Evolutionary conservation across 257 asterid species (phyloP).

Genomic region (Rauvolfia tetraphylla): DNA sequence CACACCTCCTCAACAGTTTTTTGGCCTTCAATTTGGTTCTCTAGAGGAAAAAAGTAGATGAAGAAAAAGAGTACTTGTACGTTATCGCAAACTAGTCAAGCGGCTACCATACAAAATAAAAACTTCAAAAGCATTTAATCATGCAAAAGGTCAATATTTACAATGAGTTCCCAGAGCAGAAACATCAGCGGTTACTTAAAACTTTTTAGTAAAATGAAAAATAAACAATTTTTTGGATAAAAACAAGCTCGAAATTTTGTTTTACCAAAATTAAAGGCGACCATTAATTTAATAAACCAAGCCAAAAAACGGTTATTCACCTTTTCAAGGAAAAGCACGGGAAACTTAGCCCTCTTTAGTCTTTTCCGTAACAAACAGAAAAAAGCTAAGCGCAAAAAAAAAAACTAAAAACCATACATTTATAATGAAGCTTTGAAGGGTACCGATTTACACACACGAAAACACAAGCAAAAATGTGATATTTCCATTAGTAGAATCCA

Average conservation of each 20-base stretch:
- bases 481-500: neutral
- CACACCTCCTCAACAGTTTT: neutral
- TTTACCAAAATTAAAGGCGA: neutral
- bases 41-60: neutral
- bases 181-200: neutral
- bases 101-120: neutral
- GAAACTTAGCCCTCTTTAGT: neutral
- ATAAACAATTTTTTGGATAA: neutral
- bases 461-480: neutral
- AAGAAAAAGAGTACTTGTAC: neutral
- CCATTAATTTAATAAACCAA: neutral
- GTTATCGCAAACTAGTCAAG: neutral
- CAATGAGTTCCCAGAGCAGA: neutral
- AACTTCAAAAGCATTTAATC: neutral
- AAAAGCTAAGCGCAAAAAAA: too few species aligned
- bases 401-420: neutral
- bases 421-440: neutral
- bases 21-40: neutral
- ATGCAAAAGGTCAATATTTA: neutral
- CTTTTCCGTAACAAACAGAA: neutral
- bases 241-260: neutral
- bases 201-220: neutral
- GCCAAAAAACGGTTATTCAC: neutral
- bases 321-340: neutral
- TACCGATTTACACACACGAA: neutral